These are phyloP conservation scores for Metschnikowia continentalis DNA, from an alignment of 805 yeast genomes.

Conservation along the genomic window DNA sequence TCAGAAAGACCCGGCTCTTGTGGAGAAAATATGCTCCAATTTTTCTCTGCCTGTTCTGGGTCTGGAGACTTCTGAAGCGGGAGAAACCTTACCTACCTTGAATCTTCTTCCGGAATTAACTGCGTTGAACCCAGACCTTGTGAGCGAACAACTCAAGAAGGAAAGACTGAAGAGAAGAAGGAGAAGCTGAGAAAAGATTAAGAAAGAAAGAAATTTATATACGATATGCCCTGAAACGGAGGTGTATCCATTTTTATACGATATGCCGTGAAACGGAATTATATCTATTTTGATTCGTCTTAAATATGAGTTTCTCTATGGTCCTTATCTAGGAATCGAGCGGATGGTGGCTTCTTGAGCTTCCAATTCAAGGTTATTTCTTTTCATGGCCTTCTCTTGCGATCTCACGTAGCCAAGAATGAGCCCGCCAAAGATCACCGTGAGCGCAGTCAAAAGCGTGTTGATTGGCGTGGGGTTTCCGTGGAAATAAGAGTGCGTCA, in stretches of 20 bases:
- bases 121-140: constrained; percentile 28
- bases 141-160: constrained; percentile 10
- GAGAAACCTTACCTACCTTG: constrained; percentile 1
- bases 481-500: constrained; percentile 63
- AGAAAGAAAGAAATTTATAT: constrained; percentile 5
- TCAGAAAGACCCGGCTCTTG: constrained; percentile 5
- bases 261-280: not conserved
- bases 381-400: constrained; percentile 39
- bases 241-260: not conserved
- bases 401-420: constrained; percentile 43
- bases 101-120: constrained; percentile 20
- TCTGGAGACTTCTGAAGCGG: not conserved
- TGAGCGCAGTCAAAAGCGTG: constrained; percentile 46
- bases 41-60: not conserved
- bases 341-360: constrained; percentile 56
- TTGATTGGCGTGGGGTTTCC: constrained; percentile 84
- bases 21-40: not conserved
- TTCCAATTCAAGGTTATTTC: constrained; percentile 54
- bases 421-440: constrained; percentile 47
- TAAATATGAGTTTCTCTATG: not conserved
- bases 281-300: not conserved
- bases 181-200: constrained; percentile 6
- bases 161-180: constrained; percentile 14
- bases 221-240: not conserved
- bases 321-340: constrained; percentile 35